Conservation (phyloP, 768 basidiomycete genomes). For the Boletus bicolor region DNA sequence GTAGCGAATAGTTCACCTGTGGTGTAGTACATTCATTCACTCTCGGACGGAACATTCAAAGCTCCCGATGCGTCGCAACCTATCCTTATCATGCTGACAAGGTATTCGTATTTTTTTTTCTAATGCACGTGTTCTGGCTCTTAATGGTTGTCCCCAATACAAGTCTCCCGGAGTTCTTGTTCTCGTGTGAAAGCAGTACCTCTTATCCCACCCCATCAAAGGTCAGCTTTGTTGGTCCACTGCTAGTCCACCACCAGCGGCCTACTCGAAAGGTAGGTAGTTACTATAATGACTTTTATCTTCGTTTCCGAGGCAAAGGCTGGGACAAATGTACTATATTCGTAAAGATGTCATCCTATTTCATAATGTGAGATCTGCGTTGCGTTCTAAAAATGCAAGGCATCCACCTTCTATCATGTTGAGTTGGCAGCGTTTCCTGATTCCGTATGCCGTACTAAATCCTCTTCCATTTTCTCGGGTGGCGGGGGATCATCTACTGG, state of each 20-base stretch:
- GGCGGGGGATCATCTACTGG: neutral
- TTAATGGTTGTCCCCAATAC: neutral
- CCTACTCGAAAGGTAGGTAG: neutral
- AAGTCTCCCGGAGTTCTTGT: neutral
- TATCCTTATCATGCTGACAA: neutral
- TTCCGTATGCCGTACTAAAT: neutral
- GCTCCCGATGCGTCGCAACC: neutral
- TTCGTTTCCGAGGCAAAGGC: neutral
- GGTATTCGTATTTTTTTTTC: neutral
- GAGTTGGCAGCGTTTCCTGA: neutral
- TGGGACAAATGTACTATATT: conserved; percentile 1
- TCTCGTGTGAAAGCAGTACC: neutral
- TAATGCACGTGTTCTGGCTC: neutral
- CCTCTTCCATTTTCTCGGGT: conserved; percentile 9
- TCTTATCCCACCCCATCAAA: neutral
- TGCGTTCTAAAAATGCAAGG: neutral
- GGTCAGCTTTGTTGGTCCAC: neutral
- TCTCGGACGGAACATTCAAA: conserved; percentile 11
- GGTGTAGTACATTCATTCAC: neutral
- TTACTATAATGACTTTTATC: neutral
- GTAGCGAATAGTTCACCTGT: neutral
- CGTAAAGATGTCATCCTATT: neutral
- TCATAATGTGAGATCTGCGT: neutral
- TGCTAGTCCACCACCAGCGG: neutral
- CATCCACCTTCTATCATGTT: conserved; percentile 1